These are phyloP conservation scores for Ustilago cynodontis DNA, from an alignment of 1,284 basidiomycete species.

Conservation along the genomic window DNA sequence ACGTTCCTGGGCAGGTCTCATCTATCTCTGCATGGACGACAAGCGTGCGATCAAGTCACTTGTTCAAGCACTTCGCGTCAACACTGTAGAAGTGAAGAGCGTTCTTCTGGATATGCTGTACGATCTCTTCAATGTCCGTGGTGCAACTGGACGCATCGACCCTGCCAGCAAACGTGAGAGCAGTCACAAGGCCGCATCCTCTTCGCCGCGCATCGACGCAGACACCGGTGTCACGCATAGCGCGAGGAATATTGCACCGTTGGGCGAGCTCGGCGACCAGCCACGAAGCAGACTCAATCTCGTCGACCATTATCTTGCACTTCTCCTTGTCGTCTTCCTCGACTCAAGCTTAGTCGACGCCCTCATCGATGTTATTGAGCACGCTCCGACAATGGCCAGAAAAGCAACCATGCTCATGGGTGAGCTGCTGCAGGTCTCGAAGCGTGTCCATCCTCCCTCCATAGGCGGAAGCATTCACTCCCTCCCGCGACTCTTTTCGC, in stretches of 20 bases:
- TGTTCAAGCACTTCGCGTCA: conserved; percentile 87
- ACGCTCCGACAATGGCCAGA: conserved; percentile 38
- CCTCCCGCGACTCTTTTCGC: conserved; percentile 85
- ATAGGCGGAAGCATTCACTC: conserved; percentile 85
- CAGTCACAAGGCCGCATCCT: conserved; percentile 22
- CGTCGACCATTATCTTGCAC: conserved; percentile 90
- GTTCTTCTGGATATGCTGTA: conserved; percentile 89
- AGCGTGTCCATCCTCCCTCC: conserved; percentile 85
- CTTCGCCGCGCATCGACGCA: conserved; percentile 22
- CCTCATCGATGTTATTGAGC: conserved; percentile 61
- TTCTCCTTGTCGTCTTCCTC: conserved; percentile 87
- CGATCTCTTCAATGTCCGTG: conserved; percentile 79
- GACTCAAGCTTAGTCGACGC: conserved; percentile 79
- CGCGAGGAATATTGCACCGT: conserved; percentile 11
- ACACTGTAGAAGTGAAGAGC: conserved; percentile 79
- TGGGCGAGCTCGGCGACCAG: conserved; percentile 51
- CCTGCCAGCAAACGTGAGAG: conserved; percentile 52
- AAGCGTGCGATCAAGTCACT: conserved; percentile 86
- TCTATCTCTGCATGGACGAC: conserved; percentile 93
- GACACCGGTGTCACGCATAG: conserved; percentile 1
- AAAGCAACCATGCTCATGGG: conserved; percentile 89
- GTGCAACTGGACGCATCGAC: conserved; percentile 32
- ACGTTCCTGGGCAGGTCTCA: conserved; percentile 91
- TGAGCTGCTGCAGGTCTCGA: conserved; percentile 88
- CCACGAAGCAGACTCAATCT: conserved; percentile 77